Conservation (phyloP, 805 yeast genomes). For the Yamadazyma laniorum region DNA sequence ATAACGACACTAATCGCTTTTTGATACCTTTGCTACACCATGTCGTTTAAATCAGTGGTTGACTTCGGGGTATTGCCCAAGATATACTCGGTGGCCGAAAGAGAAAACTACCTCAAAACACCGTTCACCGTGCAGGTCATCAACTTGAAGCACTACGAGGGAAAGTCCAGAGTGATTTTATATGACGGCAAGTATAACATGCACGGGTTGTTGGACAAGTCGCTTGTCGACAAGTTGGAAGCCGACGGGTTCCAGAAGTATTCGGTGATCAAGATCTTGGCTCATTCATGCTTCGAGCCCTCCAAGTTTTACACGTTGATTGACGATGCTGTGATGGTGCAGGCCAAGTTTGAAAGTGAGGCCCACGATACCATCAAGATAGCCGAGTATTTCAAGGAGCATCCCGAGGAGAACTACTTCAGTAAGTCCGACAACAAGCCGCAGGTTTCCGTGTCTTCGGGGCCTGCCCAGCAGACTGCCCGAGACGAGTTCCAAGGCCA, state of each 20-base stretch:
- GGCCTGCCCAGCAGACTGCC: conserved; percentile 1
- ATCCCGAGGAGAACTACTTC: conserved; percentile 53
- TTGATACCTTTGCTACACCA: conserved; percentile 4
- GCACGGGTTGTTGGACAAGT: conserved; percentile 41
- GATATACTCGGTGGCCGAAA: conserved; percentile 12
- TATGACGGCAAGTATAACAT: conserved; percentile 38
- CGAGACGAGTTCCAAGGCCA: conserved; percentile 6
- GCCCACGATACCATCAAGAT: conserved; percentile 13
- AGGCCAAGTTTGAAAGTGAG: conserved; percentile 5
- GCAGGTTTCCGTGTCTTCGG: background rate
- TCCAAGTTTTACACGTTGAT: conserved; percentile 49
- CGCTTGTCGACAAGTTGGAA: conserved; percentile 40
- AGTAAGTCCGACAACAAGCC: conserved; percentile 12
- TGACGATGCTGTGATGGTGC: conserved; percentile 45
- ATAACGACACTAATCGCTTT: no score
- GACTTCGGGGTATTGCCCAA: conserved; percentile 13
- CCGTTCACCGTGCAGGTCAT: conserved; percentile 35
- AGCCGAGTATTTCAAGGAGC: conserved; percentile 57
- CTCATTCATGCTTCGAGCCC: conserved; percentile 45
- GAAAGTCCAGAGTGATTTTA: conserved; percentile 33
- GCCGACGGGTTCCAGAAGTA: conserved; percentile 45
- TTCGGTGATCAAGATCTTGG: conserved; percentile 40
- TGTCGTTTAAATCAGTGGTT: conserved; percentile 10
- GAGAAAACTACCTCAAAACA: conserved; percentile 14
- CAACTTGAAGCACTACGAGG: conserved; percentile 29